phyloP scores from a whole-genome alignment of 2,329 filamentous ascomycete genomes.

The Orbilia blumenaviensis region DNA sequence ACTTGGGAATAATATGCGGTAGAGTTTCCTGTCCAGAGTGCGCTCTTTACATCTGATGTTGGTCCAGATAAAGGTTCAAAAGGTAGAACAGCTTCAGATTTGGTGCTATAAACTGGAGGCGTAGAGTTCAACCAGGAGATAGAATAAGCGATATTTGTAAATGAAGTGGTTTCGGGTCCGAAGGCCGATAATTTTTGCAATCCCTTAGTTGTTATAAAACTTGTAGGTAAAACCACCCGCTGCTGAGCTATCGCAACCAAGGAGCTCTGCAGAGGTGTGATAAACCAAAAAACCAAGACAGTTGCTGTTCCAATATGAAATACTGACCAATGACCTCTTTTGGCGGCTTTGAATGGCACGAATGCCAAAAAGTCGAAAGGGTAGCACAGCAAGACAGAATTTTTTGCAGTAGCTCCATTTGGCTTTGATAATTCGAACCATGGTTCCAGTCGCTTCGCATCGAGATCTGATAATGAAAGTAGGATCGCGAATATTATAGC shows the following conservation, averaged over 20 bases:
- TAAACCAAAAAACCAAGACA: conserved; percentile 66
- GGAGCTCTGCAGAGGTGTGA: conserved; percentile 69
- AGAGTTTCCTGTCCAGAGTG: conserved; percentile 51
- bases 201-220: conserved; percentile 24
- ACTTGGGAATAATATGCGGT: conserved; percentile 52
- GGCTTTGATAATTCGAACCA: conserved; percentile 68
- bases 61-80: conserved; percentile 39
- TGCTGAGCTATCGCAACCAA: conserved; percentile 63
- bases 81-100: conserved; percentile 44
- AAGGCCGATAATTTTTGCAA: conserved; percentile 4
- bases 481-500: conserved; percentile 68
- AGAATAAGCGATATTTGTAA: conserved; percentile 50
- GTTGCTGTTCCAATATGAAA: conserved; percentile 65
- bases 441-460: conserved; percentile 69
- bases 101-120: conserved; percentile 48
- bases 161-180: conserved; percentile 32
- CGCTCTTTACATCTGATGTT: background rate
- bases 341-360: conserved; percentile 62
- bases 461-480: conserved; percentile 71
- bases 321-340: conserved; percentile 66
- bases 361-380: conserved; percentile 65
- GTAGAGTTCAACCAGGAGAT: conserved; percentile 54
- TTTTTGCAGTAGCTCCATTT: conserved; percentile 62
- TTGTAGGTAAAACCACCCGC: conserved; percentile 11
- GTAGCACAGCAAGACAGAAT: conserved; percentile 68